Conservation (phyloP, 148 eudicot species). For the Arctostaphylos glauca region DNA sequence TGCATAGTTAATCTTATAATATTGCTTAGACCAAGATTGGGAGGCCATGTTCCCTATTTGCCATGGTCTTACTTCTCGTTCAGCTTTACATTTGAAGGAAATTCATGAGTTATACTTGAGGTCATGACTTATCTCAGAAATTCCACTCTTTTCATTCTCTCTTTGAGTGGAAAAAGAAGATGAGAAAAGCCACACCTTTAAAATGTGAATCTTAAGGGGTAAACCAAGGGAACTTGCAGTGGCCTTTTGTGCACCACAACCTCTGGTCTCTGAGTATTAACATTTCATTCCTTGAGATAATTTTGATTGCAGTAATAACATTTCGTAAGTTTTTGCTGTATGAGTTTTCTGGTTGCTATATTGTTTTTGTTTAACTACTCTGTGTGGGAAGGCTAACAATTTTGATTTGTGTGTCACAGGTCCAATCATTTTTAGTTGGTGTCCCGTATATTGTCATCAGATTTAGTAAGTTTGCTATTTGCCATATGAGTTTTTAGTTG, state of each 20-base stretch:
- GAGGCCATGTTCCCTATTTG: neutral
- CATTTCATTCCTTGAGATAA: neutral
- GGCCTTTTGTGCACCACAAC: too few relatives aligned
- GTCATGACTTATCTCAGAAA: neutral
- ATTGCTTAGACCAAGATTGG: neutral
- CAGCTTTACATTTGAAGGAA: neutral
- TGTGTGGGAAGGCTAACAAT: neutral
- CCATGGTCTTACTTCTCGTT: neutral
- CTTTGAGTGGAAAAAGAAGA: neutral
- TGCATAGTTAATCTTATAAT: neutral
- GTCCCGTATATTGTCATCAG: conserved; percentile 92
- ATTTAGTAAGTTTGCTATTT: conserved; percentile 47
- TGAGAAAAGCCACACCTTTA: neutral
- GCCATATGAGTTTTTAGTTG: neutral
- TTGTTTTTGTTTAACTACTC: neutral
- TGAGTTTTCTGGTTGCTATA: neutral
- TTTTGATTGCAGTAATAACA: neutral
- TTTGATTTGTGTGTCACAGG: conserved; percentile 45
- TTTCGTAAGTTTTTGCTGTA: neutral
- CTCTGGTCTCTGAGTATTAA: neutral
- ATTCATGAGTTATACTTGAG: neutral
- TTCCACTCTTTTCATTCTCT: neutral
- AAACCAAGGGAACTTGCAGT: too few relatives aligned
- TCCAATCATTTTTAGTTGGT: conserved; percentile 94
- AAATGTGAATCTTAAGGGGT: neutral